Conservation (phyloP, 345 rosid genomes). For the Gossypium australe region DNA sequence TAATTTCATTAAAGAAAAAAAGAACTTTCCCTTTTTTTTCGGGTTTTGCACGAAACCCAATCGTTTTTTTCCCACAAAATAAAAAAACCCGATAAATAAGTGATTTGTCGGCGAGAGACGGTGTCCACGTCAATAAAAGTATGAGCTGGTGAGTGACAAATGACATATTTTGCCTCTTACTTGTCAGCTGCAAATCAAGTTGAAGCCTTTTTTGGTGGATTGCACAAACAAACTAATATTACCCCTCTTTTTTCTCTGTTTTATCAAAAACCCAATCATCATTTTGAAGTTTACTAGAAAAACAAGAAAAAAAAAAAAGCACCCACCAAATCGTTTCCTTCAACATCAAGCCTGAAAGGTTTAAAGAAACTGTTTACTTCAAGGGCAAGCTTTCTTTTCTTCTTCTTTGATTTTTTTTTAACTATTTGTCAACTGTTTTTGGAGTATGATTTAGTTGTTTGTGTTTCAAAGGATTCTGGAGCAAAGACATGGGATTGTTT, state of each 20-base stretch:
- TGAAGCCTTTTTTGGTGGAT: neutral
- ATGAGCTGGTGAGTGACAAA: neutral
- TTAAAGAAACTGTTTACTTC: slow-evolving; percentile 3
- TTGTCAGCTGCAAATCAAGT: slow-evolving; percentile 6
- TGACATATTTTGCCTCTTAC: slow-evolving; percentile 1
- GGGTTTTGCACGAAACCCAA: neutral
- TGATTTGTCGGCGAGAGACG: neutral
- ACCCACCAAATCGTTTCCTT: neutral
- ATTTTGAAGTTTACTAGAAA: neutral
- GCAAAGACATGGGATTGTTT: slow-evolving; percentile 63
- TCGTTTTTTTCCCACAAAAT: neutral
- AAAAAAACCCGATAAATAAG: neutral
- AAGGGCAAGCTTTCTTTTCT: neutral
- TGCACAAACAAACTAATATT: neutral
- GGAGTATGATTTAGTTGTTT: neutral
- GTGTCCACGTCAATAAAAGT: slow-evolving; percentile 6
- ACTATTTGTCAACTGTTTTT: neutral
- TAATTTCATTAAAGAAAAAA: neutral
- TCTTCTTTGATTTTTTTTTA: neutral
- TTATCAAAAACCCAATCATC: neutral
- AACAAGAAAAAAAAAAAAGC: neutral
- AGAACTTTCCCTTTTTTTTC: neutral
- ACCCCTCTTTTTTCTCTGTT: neutral
- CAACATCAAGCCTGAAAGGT: neutral
- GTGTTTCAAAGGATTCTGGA: neutral